Conservation (phyloP, 129 eudicot genomes). For the Arctium lappa region DNA sequence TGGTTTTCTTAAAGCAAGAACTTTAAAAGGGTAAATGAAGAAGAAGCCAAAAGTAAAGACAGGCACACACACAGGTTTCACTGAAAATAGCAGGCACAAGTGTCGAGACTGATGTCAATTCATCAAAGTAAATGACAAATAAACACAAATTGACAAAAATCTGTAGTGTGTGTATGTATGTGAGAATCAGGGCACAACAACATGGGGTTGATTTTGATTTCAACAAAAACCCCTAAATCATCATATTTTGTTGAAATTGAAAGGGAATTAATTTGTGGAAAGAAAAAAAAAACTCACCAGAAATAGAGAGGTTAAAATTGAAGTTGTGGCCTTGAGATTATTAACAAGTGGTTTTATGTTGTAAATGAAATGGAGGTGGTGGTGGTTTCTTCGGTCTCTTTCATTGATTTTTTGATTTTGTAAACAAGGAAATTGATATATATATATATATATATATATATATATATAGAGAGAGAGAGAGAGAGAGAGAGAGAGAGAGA, state of each 20-base stretch:
- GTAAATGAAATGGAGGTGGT: neutral
- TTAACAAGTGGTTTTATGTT: neutral
- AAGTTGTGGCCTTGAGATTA: neutral
- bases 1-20: neutral
- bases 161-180: neutral
- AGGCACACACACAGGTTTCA: neutral
- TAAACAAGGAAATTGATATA: neutral
- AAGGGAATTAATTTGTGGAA: neutral
- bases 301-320: neutral
- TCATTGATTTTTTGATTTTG: neutral
- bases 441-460: no score
- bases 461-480: no score
- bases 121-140: slow-evolving; percentile 24
- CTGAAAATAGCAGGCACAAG: slow-evolving; percentile 28
- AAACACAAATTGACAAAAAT: slow-evolving; percentile 29
- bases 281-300: neutral
- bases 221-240: neutral
- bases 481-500: no score
- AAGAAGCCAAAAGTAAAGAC: slow-evolving; percentile 17
- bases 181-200: slow-evolving; percentile 9
- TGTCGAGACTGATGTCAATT: slow-evolving; percentile 28
- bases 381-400: neutral
- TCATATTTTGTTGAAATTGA: neutral
- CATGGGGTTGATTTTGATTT: slow-evolving; percentile 16
- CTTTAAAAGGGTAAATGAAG: neutral